These are phyloP conservation scores for Adenanthera pavonina DNA, from an alignment of 306 rosid species.

Conservation along the genomic window DNA sequence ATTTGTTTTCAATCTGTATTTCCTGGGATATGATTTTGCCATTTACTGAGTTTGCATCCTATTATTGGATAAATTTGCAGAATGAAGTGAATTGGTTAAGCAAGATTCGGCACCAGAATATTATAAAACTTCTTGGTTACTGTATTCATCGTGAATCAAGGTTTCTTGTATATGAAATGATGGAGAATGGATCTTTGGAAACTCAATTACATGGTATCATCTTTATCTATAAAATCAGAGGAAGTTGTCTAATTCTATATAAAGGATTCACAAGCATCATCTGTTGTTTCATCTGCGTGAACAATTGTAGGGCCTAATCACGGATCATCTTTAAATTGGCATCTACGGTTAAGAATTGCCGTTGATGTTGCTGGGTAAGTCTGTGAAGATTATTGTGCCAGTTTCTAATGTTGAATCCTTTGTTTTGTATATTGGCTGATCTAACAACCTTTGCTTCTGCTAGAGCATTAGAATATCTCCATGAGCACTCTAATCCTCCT, in stretches of 20 bases:
- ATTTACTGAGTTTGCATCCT: constrained; percentile 37
- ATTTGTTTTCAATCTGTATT: constrained; percentile 30
- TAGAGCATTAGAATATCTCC: constrained; percentile 93
- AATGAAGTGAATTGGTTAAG: constrained; percentile 88
- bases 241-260: constrained; percentile 1
- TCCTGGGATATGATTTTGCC: constrained; percentile 9
- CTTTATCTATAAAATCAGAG: constrained; percentile 31
- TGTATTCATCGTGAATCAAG: constrained; percentile 74
- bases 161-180: constrained; percentile 80
- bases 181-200: constrained; percentile 78
- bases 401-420: background rate
- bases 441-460: constrained; percentile 29
- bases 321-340: constrained; percentile 79
- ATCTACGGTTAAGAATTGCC: constrained; percentile 80
- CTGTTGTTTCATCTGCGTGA: constrained; percentile 29
- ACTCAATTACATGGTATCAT: constrained; percentile 72
- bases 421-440: constrained; percentile 24
- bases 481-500: constrained; percentile 82
- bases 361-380: constrained; percentile 82
- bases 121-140: constrained; percentile 78
- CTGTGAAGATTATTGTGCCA: constrained; percentile 7
- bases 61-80: constrained; percentile 55
- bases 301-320: constrained; percentile 63
- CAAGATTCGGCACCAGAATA: constrained; percentile 81
- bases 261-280: constrained; percentile 25